These are phyloP conservation scores for Pelargonium citronellum DNA, from an alignment of 441 rosid genomes.

Conservation along the genomic window DNA sequence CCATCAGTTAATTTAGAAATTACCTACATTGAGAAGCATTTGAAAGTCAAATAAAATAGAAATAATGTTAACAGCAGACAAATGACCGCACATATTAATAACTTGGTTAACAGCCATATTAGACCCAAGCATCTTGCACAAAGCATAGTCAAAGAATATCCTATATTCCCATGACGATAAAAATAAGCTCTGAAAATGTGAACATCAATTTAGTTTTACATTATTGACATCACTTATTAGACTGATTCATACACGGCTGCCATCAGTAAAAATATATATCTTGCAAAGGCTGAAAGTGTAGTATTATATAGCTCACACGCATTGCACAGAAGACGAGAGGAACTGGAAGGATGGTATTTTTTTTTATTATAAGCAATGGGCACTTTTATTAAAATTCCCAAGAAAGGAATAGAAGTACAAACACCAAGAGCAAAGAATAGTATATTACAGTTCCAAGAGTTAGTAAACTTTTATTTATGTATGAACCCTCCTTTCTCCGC, in stretches of 20 bases:
- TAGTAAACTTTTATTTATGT: constrained; percentile 96
- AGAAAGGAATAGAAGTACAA: no score
- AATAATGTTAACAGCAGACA: constrained; percentile 16
- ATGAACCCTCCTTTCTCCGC: constrained; percentile 97
- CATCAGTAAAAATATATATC: neutral
- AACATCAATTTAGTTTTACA: no score
- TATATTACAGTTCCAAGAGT: constrained; percentile 87
- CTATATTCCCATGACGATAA: no score
- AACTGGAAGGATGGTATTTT: no score
- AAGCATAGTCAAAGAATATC: neutral
- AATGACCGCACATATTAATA: constrained; percentile 6
- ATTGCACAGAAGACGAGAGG: neutral
- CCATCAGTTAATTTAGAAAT: constrained; percentile 98
- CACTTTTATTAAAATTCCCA: no score
- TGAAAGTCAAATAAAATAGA: neutral
- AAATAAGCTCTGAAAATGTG: no score
- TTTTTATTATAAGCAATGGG: neutral
- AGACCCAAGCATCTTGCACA: constrained; percentile 7
- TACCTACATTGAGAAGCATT: constrained; percentile 48
- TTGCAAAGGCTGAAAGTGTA: neutral
- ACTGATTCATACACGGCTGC: neutral
- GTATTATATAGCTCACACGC: neutral
- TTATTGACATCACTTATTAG: no score
- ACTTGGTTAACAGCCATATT: neutral
- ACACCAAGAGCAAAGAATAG: neutral